phyloP scores from a whole-genome alignment of 352 stramenopile genomes.

The Globisporangium paroecandrum region DNA sequence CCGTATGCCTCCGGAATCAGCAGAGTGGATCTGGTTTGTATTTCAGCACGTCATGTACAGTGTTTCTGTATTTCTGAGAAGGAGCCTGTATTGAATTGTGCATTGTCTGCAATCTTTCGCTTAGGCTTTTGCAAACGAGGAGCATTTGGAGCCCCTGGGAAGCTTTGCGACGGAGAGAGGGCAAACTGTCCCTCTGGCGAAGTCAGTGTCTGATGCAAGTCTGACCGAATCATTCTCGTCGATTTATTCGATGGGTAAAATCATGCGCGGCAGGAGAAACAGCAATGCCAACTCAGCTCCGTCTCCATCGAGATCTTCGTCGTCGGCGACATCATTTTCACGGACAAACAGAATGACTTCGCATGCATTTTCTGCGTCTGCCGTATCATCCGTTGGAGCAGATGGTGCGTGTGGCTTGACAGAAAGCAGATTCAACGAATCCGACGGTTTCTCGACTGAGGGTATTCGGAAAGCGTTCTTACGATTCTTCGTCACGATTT shows the following conservation, averaged over 20 bases:
- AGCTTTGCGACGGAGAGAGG: constrained; percentile 66
- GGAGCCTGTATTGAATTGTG: neutral
- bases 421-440: constrained; percentile 68
- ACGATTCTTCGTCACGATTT: constrained; percentile 75
- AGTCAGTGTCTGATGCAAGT: constrained; percentile 52
- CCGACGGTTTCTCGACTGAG: constrained; percentile 62
- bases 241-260: constrained; percentile 70
- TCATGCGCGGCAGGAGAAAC: constrained; percentile 48
- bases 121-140: constrained; percentile 78
- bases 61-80: neutral
- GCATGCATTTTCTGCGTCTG: neutral
- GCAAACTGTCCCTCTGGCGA: constrained; percentile 63
- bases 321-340: constrained; percentile 19
- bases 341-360: constrained; percentile 9
- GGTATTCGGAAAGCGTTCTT: constrained; percentile 71
- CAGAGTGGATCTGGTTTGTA: constrained; percentile 60
- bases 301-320: constrained; percentile 27
- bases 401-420: constrained; percentile 46
- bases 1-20: constrained; percentile 67
- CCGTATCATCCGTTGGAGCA: constrained; percentile 9
- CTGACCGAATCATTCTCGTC: constrained; percentile 48
- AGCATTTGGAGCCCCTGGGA: constrained; percentile 75
- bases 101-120: neutral
- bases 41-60: neutral
- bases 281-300: constrained; percentile 41